Base-by-base conservation (phyloP, 371 early-diverging fungal genomes). In the Entomophthora muscae region DNA sequence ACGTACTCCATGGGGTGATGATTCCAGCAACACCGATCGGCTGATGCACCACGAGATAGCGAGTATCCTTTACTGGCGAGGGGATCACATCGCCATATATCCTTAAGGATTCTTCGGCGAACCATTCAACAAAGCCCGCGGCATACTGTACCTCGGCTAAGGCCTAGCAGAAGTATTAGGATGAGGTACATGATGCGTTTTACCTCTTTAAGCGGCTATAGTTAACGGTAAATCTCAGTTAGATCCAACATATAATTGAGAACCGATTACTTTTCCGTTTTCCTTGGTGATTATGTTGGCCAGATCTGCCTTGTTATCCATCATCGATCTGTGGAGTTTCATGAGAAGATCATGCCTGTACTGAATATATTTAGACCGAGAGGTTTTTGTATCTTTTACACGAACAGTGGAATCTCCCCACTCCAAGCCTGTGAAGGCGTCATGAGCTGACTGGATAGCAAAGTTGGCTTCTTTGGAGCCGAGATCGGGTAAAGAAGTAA, bases 1-100 rank as follows among this genome's bases (percentile, higher is more conserved):
- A 73, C 73, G 66, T 78, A 78, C 79, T 94, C 89, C 90, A 94
- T n/a, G 95, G 95, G 2, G 93, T 91, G 52, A 94, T 83, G 30
- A 91, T 73, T 27, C 86, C 88, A 7, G 80, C 85, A 21, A 90
- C 89, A 59, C 95, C 95, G 21, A 92, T 76, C 0, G 95, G 90
- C 68, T 90, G 89, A 64, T 82, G 80, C 63, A 89, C 75, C 23
- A 84, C 78, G 33, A 91, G 51, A 64, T 82, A 75, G 2, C 89
- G 82, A 54, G 83, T 76, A 52, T 67, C 66, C 27, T 69, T 69
- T 24, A 67, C 68, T 32, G 78, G 79, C 21, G 84, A 77, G 24
- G 89, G 89, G 52, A 94, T 82, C 1, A 88, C 76, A 53, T 86
- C 83, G 52, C 95, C 95, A 59, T 90, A 85, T 3, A 77, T 68